Base-by-base conservation (phyloP, 768 basidiomycete species). In the Pleurotus giganteus region DNA sequence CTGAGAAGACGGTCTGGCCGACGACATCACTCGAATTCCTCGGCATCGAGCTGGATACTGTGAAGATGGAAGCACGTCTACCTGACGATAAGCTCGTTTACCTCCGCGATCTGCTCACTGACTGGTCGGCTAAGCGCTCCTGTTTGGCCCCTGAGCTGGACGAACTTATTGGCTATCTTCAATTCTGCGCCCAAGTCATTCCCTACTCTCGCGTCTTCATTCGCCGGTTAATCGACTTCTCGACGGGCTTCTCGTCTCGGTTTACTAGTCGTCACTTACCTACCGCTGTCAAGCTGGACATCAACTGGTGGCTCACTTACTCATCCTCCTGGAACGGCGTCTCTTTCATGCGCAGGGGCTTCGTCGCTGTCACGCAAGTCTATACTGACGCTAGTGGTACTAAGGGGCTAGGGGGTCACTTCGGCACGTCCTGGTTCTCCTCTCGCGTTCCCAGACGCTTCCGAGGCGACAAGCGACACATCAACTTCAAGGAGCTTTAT, bases 401-500 rank as follows among this genome's bases (percentile, higher is more conserved):
- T 17, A 67, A 68, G 34, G 71, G 70, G 27, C 36, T 67, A 1
- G 67, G 67, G 4, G 67, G 71, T 6, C 23, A 61, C 52, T 60
- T 58, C 41, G 58, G 58, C 3, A 15, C 47, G 11, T 13, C 9
- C 1, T 71, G 69, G 68, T 73, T 69, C 56, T 60, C 66, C 1
- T 41, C 61, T 1, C 54, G 61, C 0, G 29, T 57, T 4, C 67
- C 71, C 11, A 45, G 65, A 0, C 66, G 62, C 23, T 65, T 58
- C 36, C 62, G 62, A 11, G 12, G n/a, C n/a, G n/a, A n/a, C n/a
- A n/a, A n/a, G 0, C 28, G 47, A 0, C 62, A 72, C 47, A 72
- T 74, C 12, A 66, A 71, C 45, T 67, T 70, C 58, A 73, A 73
- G 51, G 70, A 71, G 51, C 47, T 67, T 0, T 65, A 49, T 42